Conservation (phyloP, 805 yeast genomes). For the Lipomyces japonicus region DNA sequence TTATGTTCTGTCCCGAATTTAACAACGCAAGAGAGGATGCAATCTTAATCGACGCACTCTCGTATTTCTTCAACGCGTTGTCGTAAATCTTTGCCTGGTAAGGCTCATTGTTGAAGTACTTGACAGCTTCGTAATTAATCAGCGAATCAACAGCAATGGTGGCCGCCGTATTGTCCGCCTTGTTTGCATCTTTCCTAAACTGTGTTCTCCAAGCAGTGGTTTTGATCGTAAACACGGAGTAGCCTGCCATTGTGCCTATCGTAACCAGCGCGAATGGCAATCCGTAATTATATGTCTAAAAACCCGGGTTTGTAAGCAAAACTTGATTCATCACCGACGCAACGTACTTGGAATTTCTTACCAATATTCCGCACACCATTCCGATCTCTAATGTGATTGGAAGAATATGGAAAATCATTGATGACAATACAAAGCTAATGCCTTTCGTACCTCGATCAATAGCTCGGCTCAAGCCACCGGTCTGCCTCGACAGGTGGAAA, state of each 20-base stretch:
- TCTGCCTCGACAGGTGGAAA: conserved; percentile 86
- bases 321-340: no score
- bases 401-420: conserved; percentile 96
- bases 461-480: conserved; percentile 94
- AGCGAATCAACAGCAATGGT: conserved; percentile 89
- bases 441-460: conserved; percentile 98
- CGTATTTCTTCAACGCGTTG: conserved; percentile 65
- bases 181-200: conserved; percentile 83
- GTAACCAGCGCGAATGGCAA: conserved; percentile 85
- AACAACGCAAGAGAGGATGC: conserved; percentile 73
- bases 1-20: conserved; percentile 73
- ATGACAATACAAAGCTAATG: conserved; percentile 83
- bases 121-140: conserved; percentile 91
- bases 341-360: background rate
- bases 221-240: conserved; percentile 77
- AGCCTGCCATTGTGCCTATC: conserved; percentile 79
- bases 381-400: conserved; percentile 91
- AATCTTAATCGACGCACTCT: conserved; percentile 61
- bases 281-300: conserved; percentile 80
- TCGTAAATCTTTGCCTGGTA: conserved; percentile 80
- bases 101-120: conserved; percentile 86
- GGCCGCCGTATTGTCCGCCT: conserved; percentile 94
- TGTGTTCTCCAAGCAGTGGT: conserved; percentile 97
- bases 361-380: conserved; percentile 84
- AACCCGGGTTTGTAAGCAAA: background rate